Evolutionary conservation across 1,284 basidiomycete species (phyloP).

Genomic region (Coriolopsis trogii): DNA sequence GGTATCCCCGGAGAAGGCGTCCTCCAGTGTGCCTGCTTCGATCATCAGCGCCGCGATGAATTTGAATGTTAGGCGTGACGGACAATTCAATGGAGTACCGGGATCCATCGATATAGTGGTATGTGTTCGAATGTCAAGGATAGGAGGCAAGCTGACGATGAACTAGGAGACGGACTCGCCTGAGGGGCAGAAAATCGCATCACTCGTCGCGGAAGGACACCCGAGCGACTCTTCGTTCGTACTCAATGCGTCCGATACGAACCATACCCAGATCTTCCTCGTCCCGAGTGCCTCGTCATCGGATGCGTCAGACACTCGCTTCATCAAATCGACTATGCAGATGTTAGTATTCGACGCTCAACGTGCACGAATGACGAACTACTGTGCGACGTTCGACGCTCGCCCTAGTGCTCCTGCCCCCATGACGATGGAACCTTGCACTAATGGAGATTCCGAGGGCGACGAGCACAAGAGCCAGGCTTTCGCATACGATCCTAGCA

Average conservation of each 20-base stretch:
- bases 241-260: constrained; percentile 57
- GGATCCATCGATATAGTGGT: constrained; percentile 56
- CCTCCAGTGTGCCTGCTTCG: background rate
- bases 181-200: constrained; percentile 44
- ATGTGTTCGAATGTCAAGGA: constrained; percentile 19
- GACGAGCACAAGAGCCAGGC: constrained; percentile 52
- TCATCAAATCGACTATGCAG: constrained; percentile 51
- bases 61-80: constrained; percentile 21
- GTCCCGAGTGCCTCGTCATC: constrained; percentile 36
- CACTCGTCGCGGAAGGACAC: constrained; percentile 41
- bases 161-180: constrained; percentile 31
- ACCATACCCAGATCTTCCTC: constrained; percentile 55
- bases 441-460: constrained; percentile 19
- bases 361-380: constrained; percentile 40
- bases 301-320: too few relatives aligned
- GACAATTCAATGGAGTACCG: constrained; percentile 31
- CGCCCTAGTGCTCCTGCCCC: constrained; percentile 49
- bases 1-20: background rate
- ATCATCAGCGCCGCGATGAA: too few relatives aligned
- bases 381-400: constrained; percentile 66
- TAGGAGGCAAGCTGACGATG: background rate
- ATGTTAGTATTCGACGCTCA: constrained; percentile 47
- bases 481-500: constrained; percentile 55
- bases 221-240: constrained; percentile 40
- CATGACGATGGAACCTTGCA: constrained; percentile 52